phyloP scores from a whole-genome alignment of 495 filamentous ascomycete species.

The Podospora anserina region DNA sequence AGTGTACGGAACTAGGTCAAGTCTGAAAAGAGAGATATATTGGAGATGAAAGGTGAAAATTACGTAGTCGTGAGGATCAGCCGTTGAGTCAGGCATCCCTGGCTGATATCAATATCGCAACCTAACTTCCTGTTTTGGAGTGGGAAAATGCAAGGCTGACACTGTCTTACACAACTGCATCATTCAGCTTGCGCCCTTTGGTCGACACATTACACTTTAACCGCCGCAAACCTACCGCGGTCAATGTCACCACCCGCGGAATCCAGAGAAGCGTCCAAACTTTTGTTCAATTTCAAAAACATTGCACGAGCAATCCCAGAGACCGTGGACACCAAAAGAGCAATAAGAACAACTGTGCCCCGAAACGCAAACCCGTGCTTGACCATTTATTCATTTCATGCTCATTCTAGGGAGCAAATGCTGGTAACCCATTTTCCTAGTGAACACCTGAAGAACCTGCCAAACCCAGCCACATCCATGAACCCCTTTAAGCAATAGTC shows the following conservation, averaged over 20 bases:
- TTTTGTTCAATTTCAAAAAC: conserved; percentile 6
- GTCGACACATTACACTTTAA: background rate
- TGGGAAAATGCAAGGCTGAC: conserved; percentile 6
- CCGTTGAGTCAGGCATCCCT: background rate
- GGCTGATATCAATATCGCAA: conserved; percentile 3
- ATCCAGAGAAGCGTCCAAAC: background rate
- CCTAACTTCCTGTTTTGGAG: conserved; percentile 19
- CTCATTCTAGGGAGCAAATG: conserved; percentile 46
- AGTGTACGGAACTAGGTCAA: background rate
- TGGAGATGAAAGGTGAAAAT: background rate
- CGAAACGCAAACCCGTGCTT: conserved; percentile 28
- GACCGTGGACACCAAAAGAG: conserved; percentile 7
- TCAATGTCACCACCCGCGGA: background rate
- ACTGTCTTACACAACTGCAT: background rate
- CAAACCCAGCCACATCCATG: conserved; percentile 44
- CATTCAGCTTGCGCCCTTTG: background rate
- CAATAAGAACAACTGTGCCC: conserved; percentile 10
- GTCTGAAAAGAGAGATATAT: background rate
- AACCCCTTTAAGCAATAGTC: conserved; percentile 65
- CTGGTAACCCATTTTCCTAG: conserved; percentile 52
- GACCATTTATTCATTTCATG: conserved; percentile 41
- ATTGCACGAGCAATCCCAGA: background rate
- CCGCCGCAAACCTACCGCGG: background rate
- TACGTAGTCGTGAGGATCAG: background rate
- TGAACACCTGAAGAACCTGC: conserved; percentile 53